phyloP scores from a whole-genome alignment of 2,329 filamentous ascomycete species.

The Hypoxylon sp. region DNA sequence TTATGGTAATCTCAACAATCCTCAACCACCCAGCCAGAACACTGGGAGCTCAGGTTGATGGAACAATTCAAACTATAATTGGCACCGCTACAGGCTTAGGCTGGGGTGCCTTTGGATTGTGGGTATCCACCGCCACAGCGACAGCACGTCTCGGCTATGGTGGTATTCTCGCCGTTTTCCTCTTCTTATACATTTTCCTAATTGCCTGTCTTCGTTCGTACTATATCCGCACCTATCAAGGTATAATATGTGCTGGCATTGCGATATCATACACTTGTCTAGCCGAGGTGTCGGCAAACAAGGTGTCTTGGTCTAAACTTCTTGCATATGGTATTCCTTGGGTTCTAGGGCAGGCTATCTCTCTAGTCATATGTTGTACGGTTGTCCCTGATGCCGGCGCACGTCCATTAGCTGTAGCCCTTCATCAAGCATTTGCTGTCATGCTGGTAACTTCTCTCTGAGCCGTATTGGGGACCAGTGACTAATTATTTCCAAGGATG shows the following conservation, averaged over 20 bases:
- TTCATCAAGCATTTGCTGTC: slow-evolving; percentile 63
- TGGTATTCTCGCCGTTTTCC: slow-evolving; percentile 68
- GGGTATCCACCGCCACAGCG: slow-evolving; percentile 66
- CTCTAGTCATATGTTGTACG: slow-evolving; percentile 63
- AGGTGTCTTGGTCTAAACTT: slow-evolving; percentile 65
- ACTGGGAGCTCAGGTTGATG: slow-evolving; percentile 71
- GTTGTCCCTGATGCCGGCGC: slow-evolving; percentile 71
- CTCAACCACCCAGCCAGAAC: slow-evolving; percentile 71
- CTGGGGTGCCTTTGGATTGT: slow-evolving; percentile 68
- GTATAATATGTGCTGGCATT: slow-evolving; percentile 68
- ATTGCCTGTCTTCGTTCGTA: slow-evolving; percentile 69
- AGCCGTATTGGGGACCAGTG: slow-evolving; percentile 6
- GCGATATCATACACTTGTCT: slow-evolving; percentile 68
- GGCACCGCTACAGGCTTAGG: slow-evolving; percentile 68
- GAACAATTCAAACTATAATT: slow-evolving; percentile 65
- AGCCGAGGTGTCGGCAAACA: slow-evolving; percentile 61
- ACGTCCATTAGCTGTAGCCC: slow-evolving; percentile 63
- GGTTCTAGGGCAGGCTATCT: slow-evolving; percentile 68
- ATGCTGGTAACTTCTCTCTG: slow-evolving; percentile 59
- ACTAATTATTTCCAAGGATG: slow-evolving; percentile 50
- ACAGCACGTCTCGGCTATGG: slow-evolving; percentile 65
- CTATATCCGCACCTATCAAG: slow-evolving; percentile 70
- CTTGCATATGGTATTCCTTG: slow-evolving; percentile 69
- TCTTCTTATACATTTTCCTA: slow-evolving; percentile 66
- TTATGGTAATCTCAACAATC: slow-evolving; percentile 70